These are phyloP conservation scores for Mytilinidion resinicola DNA, from an alignment of 495 filamentous ascomycete species.

Conservation along the genomic window DNA sequence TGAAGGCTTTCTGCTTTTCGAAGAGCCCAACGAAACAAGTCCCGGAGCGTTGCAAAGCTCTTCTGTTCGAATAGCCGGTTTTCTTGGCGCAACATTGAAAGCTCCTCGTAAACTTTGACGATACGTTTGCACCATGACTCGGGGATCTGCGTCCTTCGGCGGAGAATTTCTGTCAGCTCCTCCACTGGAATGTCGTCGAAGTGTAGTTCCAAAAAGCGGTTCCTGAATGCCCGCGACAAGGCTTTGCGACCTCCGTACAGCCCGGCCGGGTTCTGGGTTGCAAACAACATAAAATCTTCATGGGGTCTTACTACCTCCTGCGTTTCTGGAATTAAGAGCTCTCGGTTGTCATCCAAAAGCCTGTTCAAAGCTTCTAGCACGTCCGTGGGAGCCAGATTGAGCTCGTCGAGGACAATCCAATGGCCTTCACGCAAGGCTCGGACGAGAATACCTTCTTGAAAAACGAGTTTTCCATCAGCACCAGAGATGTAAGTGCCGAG, in stretches of 20 bases:
- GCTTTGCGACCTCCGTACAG: slow-evolving; percentile 92
- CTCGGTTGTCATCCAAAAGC: slow-evolving; percentile 93
- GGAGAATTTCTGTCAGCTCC: slow-evolving; percentile 88
- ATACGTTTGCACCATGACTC: slow-evolving; percentile 87
- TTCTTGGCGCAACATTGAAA: slow-evolving; percentile 82
- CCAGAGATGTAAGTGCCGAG: slow-evolving; percentile 89
- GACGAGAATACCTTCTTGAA: slow-evolving; percentile 91
- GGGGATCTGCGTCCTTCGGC: slow-evolving; percentile 78
- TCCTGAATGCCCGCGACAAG: slow-evolving; percentile 88
- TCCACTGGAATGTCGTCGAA: slow-evolving; percentile 97
- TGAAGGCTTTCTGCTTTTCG: slow-evolving; percentile 77
- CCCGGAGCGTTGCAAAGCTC: slow-evolving; percentile 92
- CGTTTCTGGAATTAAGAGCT: slow-evolving; percentile 93
- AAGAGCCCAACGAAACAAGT: slow-evolving; percentile 95
- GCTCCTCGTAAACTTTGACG: slow-evolving; percentile 86
- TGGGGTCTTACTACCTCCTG: slow-evolving; percentile 90
- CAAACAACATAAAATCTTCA: slow-evolving; percentile 94
- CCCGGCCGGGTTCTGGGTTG: slow-evolving; percentile 97
- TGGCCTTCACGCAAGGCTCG: slow-evolving; percentile 86
- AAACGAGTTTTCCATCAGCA: slow-evolving; percentile 72
- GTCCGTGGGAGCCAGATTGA: slow-evolving; percentile 94
- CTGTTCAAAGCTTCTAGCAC: slow-evolving; percentile 93
- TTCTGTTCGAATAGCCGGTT: slow-evolving; percentile 92
- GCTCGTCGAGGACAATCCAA: slow-evolving; percentile 96
- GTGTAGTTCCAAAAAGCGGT: slow-evolving; percentile 93